phyloP scores from a whole-genome alignment of 2,329 filamentous ascomycete species.

The Ceratocystis variospora region DNA sequence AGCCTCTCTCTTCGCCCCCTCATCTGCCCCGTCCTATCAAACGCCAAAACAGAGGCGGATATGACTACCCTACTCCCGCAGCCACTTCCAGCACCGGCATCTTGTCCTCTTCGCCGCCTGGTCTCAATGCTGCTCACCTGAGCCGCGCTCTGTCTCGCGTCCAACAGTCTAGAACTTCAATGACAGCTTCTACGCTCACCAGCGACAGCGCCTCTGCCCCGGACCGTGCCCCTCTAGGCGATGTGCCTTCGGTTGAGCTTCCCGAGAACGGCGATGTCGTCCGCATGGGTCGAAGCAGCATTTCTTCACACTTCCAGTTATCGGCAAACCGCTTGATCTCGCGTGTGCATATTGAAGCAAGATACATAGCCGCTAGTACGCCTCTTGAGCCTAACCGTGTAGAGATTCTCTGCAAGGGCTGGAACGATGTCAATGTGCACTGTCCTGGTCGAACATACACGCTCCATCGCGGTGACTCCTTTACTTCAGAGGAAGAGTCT shows the following conservation, averaged over 20 bases:
- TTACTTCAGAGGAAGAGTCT: conserved; percentile 75
- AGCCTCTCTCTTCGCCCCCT: conserved; percentile 66
- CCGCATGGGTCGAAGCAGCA: conserved; percentile 84
- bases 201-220: background rate
- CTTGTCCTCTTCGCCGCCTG: conserved; percentile 69
- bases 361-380: conserved; percentile 57
- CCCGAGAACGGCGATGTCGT: conserved; percentile 68
- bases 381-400: conserved; percentile 62
- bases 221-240: conserved; percentile 69
- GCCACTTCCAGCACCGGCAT: conserved; percentile 90
- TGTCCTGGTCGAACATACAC: conserved; percentile 81
- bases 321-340: conserved; percentile 87
- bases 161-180: conserved; percentile 10
- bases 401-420: conserved; percentile 81
- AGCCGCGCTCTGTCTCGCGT: conserved; percentile 25
- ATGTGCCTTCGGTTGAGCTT: conserved; percentile 70
- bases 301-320: conserved; percentile 88
- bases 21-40: conserved; percentile 55
- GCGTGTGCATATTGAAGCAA: conserved; percentile 79
- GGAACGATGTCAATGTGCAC: conserved; percentile 90
- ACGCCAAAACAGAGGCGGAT: conserved; percentile 39
- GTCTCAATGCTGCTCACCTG: conserved; percentile 27
- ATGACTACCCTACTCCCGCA: conserved; percentile 76
- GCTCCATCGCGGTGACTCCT: conserved; percentile 73
- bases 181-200: background rate